phyloP scores from a whole-genome alignment of 1,284 basidiomycete species.

The Cutaneotrichosporon spelunceum region DNA sequence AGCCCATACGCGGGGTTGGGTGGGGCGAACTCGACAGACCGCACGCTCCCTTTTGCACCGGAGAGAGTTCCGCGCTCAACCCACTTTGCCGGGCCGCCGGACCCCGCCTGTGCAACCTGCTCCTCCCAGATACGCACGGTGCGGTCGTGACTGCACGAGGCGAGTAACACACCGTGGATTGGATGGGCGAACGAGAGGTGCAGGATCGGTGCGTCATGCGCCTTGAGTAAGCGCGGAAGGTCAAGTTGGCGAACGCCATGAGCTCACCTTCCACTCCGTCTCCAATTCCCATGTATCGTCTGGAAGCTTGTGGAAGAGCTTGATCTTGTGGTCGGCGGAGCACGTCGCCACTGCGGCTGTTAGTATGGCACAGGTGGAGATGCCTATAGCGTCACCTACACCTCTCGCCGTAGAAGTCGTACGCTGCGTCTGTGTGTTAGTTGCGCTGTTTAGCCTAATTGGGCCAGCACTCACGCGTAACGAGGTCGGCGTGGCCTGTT shows the following conservation, averaged over 20 bases:
- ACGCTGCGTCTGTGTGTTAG: constrained; percentile 65
- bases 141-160: constrained; percentile 79
- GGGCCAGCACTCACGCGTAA: constrained; percentile 44
- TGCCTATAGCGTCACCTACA: constrained; percentile 38
- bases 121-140: constrained; percentile 89
- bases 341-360: constrained; percentile 47
- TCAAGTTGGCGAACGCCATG: background rate
- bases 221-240: constrained; percentile 54
- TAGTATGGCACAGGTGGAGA: constrained; percentile 62
- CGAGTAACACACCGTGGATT: constrained; percentile 77
- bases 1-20: constrained; percentile 69
- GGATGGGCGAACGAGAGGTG: constrained; percentile 85
- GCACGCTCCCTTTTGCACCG: constrained; percentile 78
- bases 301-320: constrained; percentile 69
- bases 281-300: constrained; percentile 68
- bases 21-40: constrained; percentile 79
- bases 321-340: constrained; percentile 62
- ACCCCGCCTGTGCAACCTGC: constrained; percentile 40
- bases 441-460: background rate
- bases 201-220: constrained; percentile 80
- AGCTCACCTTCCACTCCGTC: constrained; percentile 79
- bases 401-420: constrained; percentile 82
- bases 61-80: constrained; percentile 68
- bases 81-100: constrained; percentile 54
- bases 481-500: constrained; percentile 50